These are phyloP conservation scores for Aurantiochytrium sp. DNA, from an alignment of 108 stramenopile genomes.

Conservation along the genomic window DNA sequence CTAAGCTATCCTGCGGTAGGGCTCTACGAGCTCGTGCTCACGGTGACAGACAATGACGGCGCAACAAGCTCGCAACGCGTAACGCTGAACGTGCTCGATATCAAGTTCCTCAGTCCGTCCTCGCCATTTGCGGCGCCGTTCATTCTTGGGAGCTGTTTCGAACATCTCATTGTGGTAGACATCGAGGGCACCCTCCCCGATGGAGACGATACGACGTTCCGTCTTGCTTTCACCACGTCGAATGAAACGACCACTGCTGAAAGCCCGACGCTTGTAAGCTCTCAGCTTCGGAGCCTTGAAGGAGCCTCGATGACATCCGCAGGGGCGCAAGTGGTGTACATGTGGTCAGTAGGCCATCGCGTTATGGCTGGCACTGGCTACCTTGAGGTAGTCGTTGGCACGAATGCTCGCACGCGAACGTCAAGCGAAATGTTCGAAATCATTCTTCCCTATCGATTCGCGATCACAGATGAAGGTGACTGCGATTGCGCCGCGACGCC, in stretches of 20 bases:
- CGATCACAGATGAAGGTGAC: background rate
- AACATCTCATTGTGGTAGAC: background rate
- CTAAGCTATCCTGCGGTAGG: background rate
- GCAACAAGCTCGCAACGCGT: background rate
- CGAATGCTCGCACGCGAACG: too few species aligned
- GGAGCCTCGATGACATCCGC: too few species aligned
- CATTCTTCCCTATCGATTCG: background rate
- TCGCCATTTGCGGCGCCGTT: background rate
- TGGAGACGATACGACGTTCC: background rate
- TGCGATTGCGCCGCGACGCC: background rate
- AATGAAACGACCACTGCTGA: too few species aligned
- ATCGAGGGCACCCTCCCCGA: background rate
- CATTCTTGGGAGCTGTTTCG: background rate
- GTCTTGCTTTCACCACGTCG: background rate
- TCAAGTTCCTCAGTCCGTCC: background rate
- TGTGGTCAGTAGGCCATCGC: too few species aligned
- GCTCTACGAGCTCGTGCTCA: background rate
- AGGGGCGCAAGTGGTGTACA: too few species aligned
- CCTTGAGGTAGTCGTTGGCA: too few species aligned
- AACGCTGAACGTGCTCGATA: background rate
- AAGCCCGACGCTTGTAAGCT: too few species aligned
- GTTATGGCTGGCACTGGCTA: too few species aligned
- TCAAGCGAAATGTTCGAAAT: background rate
- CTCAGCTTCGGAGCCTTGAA: too few species aligned
- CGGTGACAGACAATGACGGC: slow-evolving; percentile 7